Evolutionary conservation across 441 rosid genomes (phyloP), one percentile per base, ranked within the genome.

Genomic region (Croton setiger): DNA sequence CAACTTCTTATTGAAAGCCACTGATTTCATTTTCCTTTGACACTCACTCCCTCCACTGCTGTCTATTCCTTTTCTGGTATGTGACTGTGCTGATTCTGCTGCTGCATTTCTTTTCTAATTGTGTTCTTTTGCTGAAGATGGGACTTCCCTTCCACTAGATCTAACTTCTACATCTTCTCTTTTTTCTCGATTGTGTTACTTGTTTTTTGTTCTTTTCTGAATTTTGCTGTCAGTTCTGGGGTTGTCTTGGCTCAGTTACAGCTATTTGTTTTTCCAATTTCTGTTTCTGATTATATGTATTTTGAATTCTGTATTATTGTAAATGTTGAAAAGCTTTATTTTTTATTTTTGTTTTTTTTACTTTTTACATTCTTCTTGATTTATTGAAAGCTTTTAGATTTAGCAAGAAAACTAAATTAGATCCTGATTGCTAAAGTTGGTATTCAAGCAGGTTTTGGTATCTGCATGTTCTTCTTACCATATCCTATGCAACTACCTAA

Each of bases 91-190:
- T 56, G 58, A 5, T 23, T 43, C 36, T 27, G n/a, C n/a, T 68
- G 36, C 31, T 33, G 12, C 4, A 11, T 44, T 35, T 2, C 3
- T 35, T 52, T 20, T 41, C n/a, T 4, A 11, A 12, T 23, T 23
- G 9, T 18, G 3, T 33, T n/a, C 43, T 45, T 14, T 47, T 35
- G 48, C 5, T 37, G 15, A 48, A 52, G 21, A 49, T 49, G 10
- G 8, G 23, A 48, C 49, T 17, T 60, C 37, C 21, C 52, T 35
- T 31, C 37, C 49, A 33, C 67, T 70, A 70, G 67, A 61, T 70
- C 67, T 70, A 65, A 7, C 31, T 21, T 60, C n/a, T 3, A 21
- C 23, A 5, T 13, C 14, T 62, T 23, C 14, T 62, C 10, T 36
- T 21, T 17, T 14, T 1, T 39, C 27, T 43, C 17, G 9, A 17